Percentiles rank a stretch among this genome's conserved stretches.
phyloP scores from a whole-genome alignment of 768 basidiomycete genomes.

The Boletus reticulatus region DNA sequence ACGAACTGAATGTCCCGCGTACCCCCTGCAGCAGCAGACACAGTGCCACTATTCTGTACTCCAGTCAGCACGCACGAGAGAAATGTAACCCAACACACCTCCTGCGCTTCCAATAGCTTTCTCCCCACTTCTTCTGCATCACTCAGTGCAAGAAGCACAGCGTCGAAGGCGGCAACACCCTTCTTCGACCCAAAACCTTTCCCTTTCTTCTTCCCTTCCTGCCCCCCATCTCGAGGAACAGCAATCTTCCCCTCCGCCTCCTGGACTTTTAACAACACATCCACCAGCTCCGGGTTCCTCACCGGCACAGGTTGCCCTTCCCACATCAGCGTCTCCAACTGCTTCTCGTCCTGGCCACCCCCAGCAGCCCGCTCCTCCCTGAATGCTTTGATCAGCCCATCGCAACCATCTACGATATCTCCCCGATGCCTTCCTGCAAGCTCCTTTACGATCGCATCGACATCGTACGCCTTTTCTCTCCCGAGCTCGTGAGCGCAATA shows the following conservation, averaged over 20 bases:
- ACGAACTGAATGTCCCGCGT: slow-evolving; percentile 79
- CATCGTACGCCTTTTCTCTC: slow-evolving; percentile 72
- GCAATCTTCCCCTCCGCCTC: slow-evolving; percentile 64
- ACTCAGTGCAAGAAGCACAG: slow-evolving; percentile 76
- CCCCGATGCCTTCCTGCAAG: slow-evolving; percentile 55
- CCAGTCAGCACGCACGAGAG: not conserved
- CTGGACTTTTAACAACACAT: slow-evolving; percentile 80
- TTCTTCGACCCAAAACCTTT: slow-evolving; percentile 55
- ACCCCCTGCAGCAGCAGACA: slow-evolving; percentile 39
- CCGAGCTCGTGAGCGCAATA: slow-evolving; percentile 91
- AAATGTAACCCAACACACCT: slow-evolving; percentile 44
- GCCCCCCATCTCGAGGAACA: slow-evolving; percentile 27
- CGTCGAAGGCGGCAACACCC: slow-evolving; percentile 85
- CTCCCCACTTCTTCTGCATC: slow-evolving; percentile 87
- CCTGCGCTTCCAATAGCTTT: slow-evolving; percentile 79
- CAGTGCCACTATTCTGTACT: slow-evolving; percentile 42
- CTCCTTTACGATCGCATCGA: slow-evolving; percentile 70
- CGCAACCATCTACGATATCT: slow-evolving; percentile 63
- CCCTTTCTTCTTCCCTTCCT: slow-evolving; percentile 34
- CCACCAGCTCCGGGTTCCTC: slow-evolving; percentile 88
- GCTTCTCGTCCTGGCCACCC: slow-evolving; percentile 45
- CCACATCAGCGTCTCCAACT: slow-evolving; percentile 65
- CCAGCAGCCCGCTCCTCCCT: slow-evolving; percentile 39
- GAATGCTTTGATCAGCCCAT: slow-evolving; percentile 50
- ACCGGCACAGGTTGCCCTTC: slow-evolving; percentile 82